Evolutionary conservation across 192 early-diverging fungal species (phyloP).

Genomic region (Entomortierella chlamydospora): DNA sequence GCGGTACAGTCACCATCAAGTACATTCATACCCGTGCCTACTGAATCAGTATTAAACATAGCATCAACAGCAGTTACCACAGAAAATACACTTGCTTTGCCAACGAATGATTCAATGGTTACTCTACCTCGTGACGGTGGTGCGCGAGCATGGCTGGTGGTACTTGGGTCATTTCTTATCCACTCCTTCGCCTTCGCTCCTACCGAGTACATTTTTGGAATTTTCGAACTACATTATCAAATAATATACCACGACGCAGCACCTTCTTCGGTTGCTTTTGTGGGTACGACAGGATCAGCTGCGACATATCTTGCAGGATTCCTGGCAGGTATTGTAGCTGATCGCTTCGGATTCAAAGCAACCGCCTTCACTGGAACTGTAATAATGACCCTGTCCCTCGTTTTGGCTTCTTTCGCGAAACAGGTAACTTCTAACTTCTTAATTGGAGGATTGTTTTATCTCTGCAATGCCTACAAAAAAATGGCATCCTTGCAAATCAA

Average conservation of each 20-base stretch:
- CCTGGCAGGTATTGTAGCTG: slow-evolving; percentile 50
- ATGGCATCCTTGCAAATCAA: too few relatives aligned
- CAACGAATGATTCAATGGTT: not conserved
- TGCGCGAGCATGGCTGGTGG: slow-evolving; percentile 53
- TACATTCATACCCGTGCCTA: too few relatives aligned
- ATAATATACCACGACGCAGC: slow-evolving; percentile 46
- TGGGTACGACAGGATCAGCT: slow-evolving; percentile 44
- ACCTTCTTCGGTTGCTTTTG: slow-evolving; percentile 42
- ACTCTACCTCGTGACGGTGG: slow-evolving; percentile 53
- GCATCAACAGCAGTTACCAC: not conserved
- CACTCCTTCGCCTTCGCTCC: slow-evolving; percentile 52
- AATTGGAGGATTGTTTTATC: not conserved
- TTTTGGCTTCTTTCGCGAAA: slow-evolving; percentile 60
- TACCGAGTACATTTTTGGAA: slow-evolving; percentile 56
- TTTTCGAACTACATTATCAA: slow-evolving; percentile 57
- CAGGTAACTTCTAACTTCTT: slow-evolving; percentile 28
- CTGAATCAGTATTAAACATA: not conserved
- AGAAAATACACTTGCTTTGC: not conserved
- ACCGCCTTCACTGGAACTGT: slow-evolving; percentile 61
- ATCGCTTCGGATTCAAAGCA: slow-evolving; percentile 62
- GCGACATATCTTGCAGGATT: slow-evolving; percentile 29
- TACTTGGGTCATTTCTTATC: slow-evolving; percentile 56
- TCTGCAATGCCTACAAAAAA: too few relatives aligned
- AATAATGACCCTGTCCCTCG: slow-evolving; percentile 51
- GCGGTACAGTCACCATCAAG: too few relatives aligned